These are phyloP conservation scores for Lasiosphaeria miniovina DNA, from an alignment of 495 filamentous ascomycete species.

Conservation along the genomic window DNA sequence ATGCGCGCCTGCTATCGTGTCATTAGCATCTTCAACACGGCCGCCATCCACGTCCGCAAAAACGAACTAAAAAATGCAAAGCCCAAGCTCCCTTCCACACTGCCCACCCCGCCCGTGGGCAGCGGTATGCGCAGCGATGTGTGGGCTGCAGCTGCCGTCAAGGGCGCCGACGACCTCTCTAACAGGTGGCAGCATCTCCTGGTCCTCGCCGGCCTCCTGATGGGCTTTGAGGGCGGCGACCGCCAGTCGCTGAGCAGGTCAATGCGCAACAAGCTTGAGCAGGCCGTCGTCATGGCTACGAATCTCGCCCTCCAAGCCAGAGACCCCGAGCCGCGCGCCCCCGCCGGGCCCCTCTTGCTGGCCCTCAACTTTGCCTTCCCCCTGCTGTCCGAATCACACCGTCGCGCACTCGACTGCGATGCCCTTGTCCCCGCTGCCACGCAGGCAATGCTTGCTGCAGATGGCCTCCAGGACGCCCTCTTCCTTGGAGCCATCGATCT, in stretches of 20 bases:
- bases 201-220: slow-evolving; percentile 73
- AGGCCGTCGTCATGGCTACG: slow-evolving; percentile 70
- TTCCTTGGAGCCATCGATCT: slow-evolving; percentile 75
- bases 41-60: slow-evolving; percentile 62
- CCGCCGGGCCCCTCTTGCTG: slow-evolving; percentile 60
- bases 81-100: slow-evolving; percentile 31
- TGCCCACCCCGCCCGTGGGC: slow-evolving; percentile 25
- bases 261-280: slow-evolving; percentile 70
- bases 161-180: slow-evolving; percentile 79
- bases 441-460: slow-evolving; percentile 60
- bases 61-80: slow-evolving; percentile 54
- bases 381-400: slow-evolving; percentile 59
- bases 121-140: slow-evolving; percentile 60
- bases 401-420: slow-evolving; percentile 65
- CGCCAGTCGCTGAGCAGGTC: slow-evolving; percentile 57
- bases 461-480: slow-evolving; percentile 80
- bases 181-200: slow-evolving; percentile 86
- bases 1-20: slow-evolving; percentile 71
- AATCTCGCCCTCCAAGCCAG: slow-evolving; percentile 62
- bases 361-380: slow-evolving; percentile 79
- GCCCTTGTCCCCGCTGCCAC: slow-evolving; percentile 67
- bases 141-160: slow-evolving; percentile 80
- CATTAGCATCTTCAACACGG: slow-evolving; percentile 84
- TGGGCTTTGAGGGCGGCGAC: slow-evolving; percentile 73
- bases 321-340: slow-evolving; percentile 47